Conservation (phyloP, 495 filamentous ascomycete species). For the Aspergillus kassunensis region DNA sequence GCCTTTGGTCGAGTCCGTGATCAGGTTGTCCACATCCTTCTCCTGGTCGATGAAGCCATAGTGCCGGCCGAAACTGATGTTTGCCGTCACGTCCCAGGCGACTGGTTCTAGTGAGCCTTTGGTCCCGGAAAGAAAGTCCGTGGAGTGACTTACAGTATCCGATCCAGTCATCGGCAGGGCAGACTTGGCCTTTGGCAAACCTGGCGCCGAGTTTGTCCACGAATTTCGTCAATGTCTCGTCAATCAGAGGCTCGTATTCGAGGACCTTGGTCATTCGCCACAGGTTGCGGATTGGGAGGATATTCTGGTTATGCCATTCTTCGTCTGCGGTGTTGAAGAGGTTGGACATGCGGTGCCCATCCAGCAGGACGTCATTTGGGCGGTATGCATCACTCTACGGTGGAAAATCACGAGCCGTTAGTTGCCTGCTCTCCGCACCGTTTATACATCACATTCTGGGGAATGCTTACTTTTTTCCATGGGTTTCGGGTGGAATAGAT, state of each 20-base stretch:
- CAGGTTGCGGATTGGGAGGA: conserved; percentile 23
- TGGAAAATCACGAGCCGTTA: neutral
- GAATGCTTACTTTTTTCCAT: conserved; percentile 28
- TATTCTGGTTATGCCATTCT: conserved; percentile 27
- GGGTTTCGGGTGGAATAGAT: conserved; percentile 30
- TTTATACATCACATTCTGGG: conserved; percentile 5
- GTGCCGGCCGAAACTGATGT: conserved; percentile 29
- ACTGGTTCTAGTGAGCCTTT: conserved; percentile 14
- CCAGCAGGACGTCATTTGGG: conserved; percentile 24
- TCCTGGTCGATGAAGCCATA: conserved; percentile 14
- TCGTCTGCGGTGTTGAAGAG: conserved; percentile 29
- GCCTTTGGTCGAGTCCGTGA: conserved; percentile 19
- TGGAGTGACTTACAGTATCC: conserved; percentile 9
- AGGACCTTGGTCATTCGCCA: conserved; percentile 31
- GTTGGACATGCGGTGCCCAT: conserved; percentile 22
- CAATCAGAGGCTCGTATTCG: conserved; percentile 23
- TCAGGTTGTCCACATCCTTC: conserved; percentile 19
- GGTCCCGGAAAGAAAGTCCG: neutral
- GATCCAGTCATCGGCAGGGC: conserved; percentile 12
- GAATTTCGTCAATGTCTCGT: conserved; percentile 24
- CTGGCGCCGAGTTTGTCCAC: conserved; percentile 21
- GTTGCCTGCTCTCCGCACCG: neutral
- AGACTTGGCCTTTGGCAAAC: conserved; percentile 14
- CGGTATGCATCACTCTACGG: conserved; percentile 28
- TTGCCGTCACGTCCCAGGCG: conserved; percentile 36